Percentiles rank a stretch among this genome's conserved stretches.
Conservation (phyloP, 176 grass and related monocot genomes). For the Secale cereale region DNA sequence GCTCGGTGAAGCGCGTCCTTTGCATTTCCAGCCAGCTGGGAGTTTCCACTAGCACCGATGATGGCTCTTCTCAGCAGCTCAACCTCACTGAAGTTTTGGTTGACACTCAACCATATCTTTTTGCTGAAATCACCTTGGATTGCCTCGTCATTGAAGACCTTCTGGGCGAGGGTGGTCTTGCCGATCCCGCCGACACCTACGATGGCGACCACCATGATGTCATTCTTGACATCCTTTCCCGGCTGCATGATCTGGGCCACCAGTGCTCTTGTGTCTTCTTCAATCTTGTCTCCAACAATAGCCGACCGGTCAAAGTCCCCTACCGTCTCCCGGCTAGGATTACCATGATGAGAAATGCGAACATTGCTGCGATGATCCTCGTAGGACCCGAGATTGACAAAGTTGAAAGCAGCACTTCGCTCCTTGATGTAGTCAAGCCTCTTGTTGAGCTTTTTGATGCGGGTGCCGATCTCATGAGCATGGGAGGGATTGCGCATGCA, state of each 20-base stretch:
- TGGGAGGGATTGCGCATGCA: no score
- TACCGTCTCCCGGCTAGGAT: background rate
- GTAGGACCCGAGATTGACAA: background rate
- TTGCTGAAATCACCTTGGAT: background rate
- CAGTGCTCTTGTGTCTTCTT: background rate
- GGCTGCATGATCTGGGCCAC: background rate
- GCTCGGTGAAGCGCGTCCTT: no score
- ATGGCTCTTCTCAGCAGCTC: background rate
- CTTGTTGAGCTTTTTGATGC: no score
- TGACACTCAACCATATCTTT: background rate
- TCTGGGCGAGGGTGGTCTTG: background rate
- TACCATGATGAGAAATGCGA: accelerated
- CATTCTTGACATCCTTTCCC: background rate
- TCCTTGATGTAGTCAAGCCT: no score
- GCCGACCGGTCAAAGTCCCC: background rate
- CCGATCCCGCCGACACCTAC: background rate
- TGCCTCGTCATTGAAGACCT: background rate
- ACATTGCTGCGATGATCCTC: background rate
- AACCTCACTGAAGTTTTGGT: background rate
- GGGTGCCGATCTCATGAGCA: no score
- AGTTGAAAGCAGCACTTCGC: background rate
- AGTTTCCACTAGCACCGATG: background rate
- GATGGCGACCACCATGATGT: background rate
- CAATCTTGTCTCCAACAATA: background rate
- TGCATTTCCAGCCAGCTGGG: no score